Evolutionary conservation across 352 stramenopile genomes (phyloP).

Genomic region (Pythium pyrilobum): DNA sequence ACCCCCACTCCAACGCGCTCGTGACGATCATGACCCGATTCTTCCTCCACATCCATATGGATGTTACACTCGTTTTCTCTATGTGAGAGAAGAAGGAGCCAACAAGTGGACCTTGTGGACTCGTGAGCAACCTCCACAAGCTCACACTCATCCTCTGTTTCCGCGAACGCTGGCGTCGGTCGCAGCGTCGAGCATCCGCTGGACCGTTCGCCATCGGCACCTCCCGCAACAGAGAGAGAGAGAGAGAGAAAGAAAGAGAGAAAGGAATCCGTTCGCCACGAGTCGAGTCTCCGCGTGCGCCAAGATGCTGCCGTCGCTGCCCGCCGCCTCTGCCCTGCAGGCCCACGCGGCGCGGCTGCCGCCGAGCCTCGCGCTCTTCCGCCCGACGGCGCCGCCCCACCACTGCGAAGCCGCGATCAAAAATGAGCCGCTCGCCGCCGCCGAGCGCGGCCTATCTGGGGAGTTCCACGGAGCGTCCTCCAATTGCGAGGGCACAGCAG

Average conservation of each 20-base stretch:
- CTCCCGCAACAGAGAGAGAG: too few species aligned
- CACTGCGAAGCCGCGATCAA: too few species aligned
- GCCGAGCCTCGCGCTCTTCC: constrained; percentile 4
- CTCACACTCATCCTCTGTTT: neutral
- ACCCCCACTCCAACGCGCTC: neutral
- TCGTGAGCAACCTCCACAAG: too few species aligned
- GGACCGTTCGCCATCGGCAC: too few species aligned
- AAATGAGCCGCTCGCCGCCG: too few species aligned
- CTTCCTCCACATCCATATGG: neutral
- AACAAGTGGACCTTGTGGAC: neutral
- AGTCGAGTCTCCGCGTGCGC: neutral
- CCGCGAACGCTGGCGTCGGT: too few species aligned
- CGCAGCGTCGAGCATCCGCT: too few species aligned
- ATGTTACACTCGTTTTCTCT: neutral
- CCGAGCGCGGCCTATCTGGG: too few species aligned
- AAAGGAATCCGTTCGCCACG: too few species aligned
- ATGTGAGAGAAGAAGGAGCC: neutral
- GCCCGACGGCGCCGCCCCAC: neutral
- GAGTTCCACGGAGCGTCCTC: too few species aligned
- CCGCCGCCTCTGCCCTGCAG: neutral
- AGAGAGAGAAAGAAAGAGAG: too few species aligned
- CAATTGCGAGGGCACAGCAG: too few species aligned
- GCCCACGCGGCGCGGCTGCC: constrained; percentile 1
- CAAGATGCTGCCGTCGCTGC: constrained; percentile 7
- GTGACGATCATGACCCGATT: constrained; percentile 3